These are phyloP conservation scores for Ilyonectria sp. DNA, from an alignment of 2,329 filamentous ascomycete species.

Conservation along the genomic window DNA sequence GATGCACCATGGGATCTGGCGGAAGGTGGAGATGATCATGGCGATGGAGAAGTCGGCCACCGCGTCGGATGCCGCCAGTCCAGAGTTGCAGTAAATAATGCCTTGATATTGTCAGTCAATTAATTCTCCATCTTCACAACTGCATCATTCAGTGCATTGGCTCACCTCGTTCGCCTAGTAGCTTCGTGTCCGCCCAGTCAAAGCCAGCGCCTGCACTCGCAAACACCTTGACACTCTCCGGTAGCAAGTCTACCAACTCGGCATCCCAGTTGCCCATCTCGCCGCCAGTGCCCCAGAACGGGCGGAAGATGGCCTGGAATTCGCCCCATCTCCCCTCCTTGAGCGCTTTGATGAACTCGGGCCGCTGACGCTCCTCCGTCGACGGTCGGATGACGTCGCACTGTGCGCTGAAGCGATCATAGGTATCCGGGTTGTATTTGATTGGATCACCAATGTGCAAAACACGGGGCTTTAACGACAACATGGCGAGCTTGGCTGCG, in stretches of 20 bases:
- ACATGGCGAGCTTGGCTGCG: conserved; percentile 43
- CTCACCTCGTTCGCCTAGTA: conserved; percentile 72
- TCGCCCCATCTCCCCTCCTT: conserved; percentile 68
- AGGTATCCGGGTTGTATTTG: conserved; percentile 65
- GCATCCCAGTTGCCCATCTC: conserved; percentile 77
- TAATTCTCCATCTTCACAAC: background rate
- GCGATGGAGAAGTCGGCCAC: conserved; percentile 81
- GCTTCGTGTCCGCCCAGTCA: conserved; percentile 76
- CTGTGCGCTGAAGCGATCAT: conserved; percentile 57
- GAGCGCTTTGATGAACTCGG: conserved; percentile 65
- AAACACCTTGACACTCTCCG: conserved; percentile 71
- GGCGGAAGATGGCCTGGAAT: conserved; percentile 70
- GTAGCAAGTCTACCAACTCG: conserved; percentile 71
- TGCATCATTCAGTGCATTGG: background rate
- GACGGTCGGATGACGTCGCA: conserved; percentile 69
- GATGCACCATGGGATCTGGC: conserved; percentile 76
- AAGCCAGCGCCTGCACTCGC: conserved; percentile 77
- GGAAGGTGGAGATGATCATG: conserved; percentile 79
- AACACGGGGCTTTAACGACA: conserved; percentile 66
- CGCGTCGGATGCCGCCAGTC: conserved; percentile 78
- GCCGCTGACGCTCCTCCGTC: conserved; percentile 64
- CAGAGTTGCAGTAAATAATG: conserved; percentile 81
- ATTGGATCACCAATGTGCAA: conserved; percentile 81
- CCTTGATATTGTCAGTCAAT: conserved; percentile 54
- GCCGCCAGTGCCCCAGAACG: conserved; percentile 75